Base-by-base conservation (phyloP, 441 rosid species). In the Euphorbia celastroides region DNA sequence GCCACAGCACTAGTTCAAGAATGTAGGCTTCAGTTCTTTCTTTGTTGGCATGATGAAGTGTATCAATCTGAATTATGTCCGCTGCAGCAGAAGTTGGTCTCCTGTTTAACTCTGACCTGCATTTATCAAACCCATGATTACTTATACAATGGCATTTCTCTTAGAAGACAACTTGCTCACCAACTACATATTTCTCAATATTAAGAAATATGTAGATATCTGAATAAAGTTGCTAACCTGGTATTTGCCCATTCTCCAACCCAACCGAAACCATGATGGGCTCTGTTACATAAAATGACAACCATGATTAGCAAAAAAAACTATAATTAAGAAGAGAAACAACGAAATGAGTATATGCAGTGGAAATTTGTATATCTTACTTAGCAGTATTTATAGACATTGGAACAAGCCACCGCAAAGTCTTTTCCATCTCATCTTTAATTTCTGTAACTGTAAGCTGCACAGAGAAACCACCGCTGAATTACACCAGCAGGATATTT, bases 251-350 rank as follows among this genome's bases (percentile, higher is more conserved):
- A 90, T 78, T 93, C 96, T 76, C 98, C 98, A 60, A 93, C 98
- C 98, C 98, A 93, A 57, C 98, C 98, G 72, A 93, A 90, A 60
- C 98, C 98, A 32, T 93, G 98, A 84, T 93, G 98, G 3, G 93
- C 96, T 68, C 96, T 93, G 52, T 76, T 75, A 68, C 69, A 74
- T 28, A 42, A 61, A 69, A 73, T 54, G 46, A 56, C 38, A 63
- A 41, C 30, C 61, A 74, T 64, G 27, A 48, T 1, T 5, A 48
- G n/a, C n/a, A 60, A 34, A 65, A 26, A 23, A 54, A 22, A 27
- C 38, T 66, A 38, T 9, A 38, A 38, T 36, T 71, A 32, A 20
- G n/a, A 28, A 11, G 11, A 62, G 22, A 64, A 50, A 46, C 38
- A 57, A 10, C 27, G 36, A 13, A 59, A 55, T 55, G 7, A 2